Conservation (phyloP, 257 asterid species). For the Ajuga chamaepitys region DNA sequence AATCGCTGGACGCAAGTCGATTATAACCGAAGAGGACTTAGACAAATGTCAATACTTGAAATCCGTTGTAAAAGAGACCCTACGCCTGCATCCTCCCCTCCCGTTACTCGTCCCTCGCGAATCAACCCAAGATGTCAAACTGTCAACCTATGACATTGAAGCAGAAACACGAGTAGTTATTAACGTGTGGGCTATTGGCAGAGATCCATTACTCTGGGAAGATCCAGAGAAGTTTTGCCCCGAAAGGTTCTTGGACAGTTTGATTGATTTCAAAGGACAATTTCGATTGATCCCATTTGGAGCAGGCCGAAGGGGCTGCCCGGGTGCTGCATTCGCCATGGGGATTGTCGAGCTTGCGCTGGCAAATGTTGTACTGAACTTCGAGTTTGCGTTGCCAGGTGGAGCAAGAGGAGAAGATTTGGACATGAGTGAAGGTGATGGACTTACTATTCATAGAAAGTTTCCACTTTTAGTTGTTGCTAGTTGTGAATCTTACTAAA, state of each 20-base stretch:
- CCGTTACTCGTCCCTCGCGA: slow-evolving; percentile 48
- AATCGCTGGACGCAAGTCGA: slow-evolving; percentile 9
- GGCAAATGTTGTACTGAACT: slow-evolving; percentile 30
- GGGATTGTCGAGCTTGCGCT: slow-evolving; percentile 32
- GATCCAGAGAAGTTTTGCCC: slow-evolving; percentile 27
- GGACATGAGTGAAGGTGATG: slow-evolving; percentile 43
- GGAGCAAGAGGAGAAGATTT: slow-evolving; percentile 28
- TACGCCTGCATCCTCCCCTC: slow-evolving; percentile 45
- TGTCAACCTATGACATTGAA: slow-evolving; percentile 28
- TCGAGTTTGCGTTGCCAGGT: slow-evolving; percentile 26
- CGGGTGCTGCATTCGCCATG: slow-evolving; percentile 37
- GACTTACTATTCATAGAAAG: slow-evolving; percentile 35
- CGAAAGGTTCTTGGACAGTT: slow-evolving; percentile 23
- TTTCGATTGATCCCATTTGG: slow-evolving; percentile 38
- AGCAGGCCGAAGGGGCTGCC: slow-evolving; percentile 40
- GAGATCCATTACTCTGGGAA: slow-evolving; percentile 38
- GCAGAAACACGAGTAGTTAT: slow-evolving; percentile 32
- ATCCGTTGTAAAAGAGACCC: slow-evolving; percentile 35
- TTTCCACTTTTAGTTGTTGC: slow-evolving; percentile 31
- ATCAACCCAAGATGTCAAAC: slow-evolving; percentile 26
- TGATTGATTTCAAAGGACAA: slow-evolving; percentile 27
- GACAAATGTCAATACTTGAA: slow-evolving; percentile 32
- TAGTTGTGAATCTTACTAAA: slow-evolving; percentile 4
- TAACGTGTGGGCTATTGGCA: slow-evolving; percentile 43
- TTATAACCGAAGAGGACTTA: slow-evolving; percentile 30